Evolutionary conservation across 768 basidiomycete genomes (phyloP), one percentile per base, ranked within the genome.

Genomic region (Podaxis sp.): DNA sequence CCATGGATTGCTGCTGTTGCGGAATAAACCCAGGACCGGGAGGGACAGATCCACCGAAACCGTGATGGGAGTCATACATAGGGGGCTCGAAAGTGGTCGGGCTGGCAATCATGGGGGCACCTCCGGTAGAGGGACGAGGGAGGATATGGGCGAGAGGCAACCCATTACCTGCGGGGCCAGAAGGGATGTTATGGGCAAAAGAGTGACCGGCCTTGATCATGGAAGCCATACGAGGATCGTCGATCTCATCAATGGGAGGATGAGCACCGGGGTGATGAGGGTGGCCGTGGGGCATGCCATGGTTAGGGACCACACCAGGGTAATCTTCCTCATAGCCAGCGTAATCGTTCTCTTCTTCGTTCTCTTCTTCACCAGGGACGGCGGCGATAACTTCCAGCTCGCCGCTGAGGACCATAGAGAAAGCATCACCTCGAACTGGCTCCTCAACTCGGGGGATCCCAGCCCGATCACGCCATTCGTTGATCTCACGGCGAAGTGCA

Each of bases 391-490:
- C 80, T 68, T 92, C 90, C 64, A 90, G 77, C 70, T 92, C 90
- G 51, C 87, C 90, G 41, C 75, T 78, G 15, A 91, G 77, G 49
- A 91, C 81, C 82, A 89, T 86, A 40, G 80, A 75, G 73, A 93
- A 91, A 37, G 82, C 89, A 36, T 91, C 87, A 29, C 86, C 82
- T 64, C 91, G 82, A 47, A 84, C 75, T 19, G 90, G 88, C 69
- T 93, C 90, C 51, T 93, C 90, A 63, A 87, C 79, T 65, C 82
- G 83, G 25, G 86, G 85, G 59, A 94, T 82, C 25, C 83, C 86
- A 25, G 86, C 85, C 54, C 90, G 86, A 66, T 86, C 85, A 61
- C 94, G 89, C 91, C 95, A 97, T 65, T 95, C 92, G 76, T 98
- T 97, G 69, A 98, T 81, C 73, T 99, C 94, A 53, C 87, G 83